Conservation (phyloP, 1,139 yeast genomes). For the Lodderomyces jiufengensis region DNA sequence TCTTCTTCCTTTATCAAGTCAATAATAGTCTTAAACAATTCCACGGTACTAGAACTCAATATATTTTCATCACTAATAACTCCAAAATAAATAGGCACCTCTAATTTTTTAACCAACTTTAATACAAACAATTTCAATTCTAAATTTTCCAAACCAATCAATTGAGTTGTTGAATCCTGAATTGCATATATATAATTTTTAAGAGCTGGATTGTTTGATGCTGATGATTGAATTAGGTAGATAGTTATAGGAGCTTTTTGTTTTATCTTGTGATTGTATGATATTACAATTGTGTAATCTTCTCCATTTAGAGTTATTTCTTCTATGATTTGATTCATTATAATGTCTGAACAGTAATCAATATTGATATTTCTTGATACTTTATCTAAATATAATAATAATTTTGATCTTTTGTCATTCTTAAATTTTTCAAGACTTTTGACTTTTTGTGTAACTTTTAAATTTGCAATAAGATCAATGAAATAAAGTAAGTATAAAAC, state of each 20-base stretch:
- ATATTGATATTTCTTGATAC: no score
- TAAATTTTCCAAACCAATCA: conserved; percentile 6
- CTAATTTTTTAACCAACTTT: conserved; percentile 15
- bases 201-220: background rate
- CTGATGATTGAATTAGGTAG: conserved; percentile 17
- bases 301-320: conserved; percentile 5
- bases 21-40: no score
- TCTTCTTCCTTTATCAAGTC: no score
- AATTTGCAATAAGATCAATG: no score
- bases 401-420: no score
- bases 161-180: conserved; percentile 8
- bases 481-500: no score
- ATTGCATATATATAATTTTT: conserved; percentile 14
- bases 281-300: conserved; percentile 10
- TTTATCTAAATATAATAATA: no score
- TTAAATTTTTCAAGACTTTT: no score
- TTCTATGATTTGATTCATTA: conserved; percentile 9
- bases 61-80: conserved; percentile 12
- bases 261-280: conserved; percentile 4
- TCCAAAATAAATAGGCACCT: conserved; percentile 17
- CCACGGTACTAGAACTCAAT: no score
- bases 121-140: conserved; percentile 13
- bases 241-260: conserved; percentile 15
- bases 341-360: no score
- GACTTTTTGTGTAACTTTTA: no score